Percentiles rank a stretch among this genome's conserved stretches.
Conservation (phyloP, 208 protist genomes). For the Leishmania braziliensis region DNA sequence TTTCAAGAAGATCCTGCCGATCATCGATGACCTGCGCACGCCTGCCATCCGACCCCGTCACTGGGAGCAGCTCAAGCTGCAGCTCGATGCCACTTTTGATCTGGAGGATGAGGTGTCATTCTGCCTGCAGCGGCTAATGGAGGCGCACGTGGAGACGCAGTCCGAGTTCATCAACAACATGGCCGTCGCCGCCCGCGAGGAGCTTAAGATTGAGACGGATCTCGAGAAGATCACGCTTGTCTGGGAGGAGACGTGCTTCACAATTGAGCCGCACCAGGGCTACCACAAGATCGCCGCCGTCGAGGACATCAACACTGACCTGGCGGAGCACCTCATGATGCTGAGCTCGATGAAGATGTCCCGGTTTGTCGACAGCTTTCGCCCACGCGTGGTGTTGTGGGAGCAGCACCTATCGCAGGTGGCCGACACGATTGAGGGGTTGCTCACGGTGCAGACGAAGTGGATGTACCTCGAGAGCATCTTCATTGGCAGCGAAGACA, state of each 20-base stretch:
- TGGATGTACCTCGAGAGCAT: slow-evolving; percentile 99
- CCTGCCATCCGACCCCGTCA: slow-evolving; percentile 92
- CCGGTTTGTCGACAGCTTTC: slow-evolving; percentile 95
- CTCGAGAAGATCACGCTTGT: slow-evolving; percentile 90
- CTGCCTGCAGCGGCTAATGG: slow-evolving; percentile 93
- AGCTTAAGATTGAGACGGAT: slow-evolving; percentile 95
- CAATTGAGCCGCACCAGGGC: slow-evolving; percentile 87
- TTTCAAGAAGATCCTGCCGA: slow-evolving; percentile 95
- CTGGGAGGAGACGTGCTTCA: slow-evolving; percentile 91
- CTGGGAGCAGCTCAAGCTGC: slow-evolving; percentile 93
- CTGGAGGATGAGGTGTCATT: slow-evolving; percentile 89
- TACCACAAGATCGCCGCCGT: slow-evolving; percentile 93
- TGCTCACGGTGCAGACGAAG: slow-evolving; percentile 94
- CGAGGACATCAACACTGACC: slow-evolving; percentile 93
- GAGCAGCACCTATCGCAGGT: slow-evolving; percentile 95
- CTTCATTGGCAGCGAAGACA: slow-evolving; percentile 97
- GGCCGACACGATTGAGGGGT: slow-evolving; percentile 93
- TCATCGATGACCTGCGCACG: slow-evolving; percentile 97
- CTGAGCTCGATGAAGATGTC: slow-evolving; percentile 97
- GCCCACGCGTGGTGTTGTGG: slow-evolving; percentile 94
- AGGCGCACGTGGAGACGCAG: slow-evolving; percentile 94
- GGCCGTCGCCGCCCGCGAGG: slow-evolving; percentile 92
- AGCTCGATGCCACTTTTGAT: slow-evolving; percentile 93
- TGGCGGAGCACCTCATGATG: slow-evolving; percentile 94
- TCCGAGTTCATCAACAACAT: slow-evolving; percentile 94